A percentile compares a stretch with the other conserved stretches of the same genome.
These are phyloP conservation scores for Nicotiana noctiflora DNA, from an alignment of 257 asterid genomes.

Conservation along the genomic window DNA sequence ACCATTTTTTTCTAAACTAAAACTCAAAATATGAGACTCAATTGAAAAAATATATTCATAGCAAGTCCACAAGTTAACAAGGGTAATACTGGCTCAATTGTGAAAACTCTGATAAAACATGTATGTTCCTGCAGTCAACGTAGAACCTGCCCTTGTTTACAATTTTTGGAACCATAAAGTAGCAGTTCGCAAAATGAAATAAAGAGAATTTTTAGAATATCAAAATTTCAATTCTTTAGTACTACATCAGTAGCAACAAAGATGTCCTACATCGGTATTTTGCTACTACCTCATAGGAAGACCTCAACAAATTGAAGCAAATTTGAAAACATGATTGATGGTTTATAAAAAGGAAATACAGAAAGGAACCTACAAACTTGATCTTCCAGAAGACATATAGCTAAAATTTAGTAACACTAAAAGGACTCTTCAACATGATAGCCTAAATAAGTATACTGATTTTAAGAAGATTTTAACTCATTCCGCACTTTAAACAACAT, in stretches of 20 bases:
- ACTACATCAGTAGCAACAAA: not conserved
- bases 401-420: too few relatives aligned
- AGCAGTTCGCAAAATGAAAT: not conserved
- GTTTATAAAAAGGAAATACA: not conserved
- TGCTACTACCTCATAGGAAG: not conserved
- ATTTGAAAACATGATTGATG: not conserved
- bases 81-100: not conserved
- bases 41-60: not conserved
- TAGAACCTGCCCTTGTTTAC: not conserved
- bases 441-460: too few relatives aligned
- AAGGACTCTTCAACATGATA: too few relatives aligned
- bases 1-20: not conserved
- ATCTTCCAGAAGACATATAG: too few relatives aligned
- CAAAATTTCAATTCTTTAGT: not conserved
- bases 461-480: too few relatives aligned
- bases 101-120: not conserved
- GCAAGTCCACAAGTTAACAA: not conserved
- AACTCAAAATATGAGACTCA: too few relatives aligned
- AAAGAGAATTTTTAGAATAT: not conserved
- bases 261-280: not conserved
- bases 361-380: not conserved
- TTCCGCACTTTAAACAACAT: too few relatives aligned
- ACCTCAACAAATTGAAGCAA: not conserved
- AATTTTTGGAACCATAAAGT: not conserved
- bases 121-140: not conserved